Percentiles rank a stretch among this genome's conserved stretches.
These are phyloP conservation scores for Passalora sequoiae DNA, from an alignment of 2,329 filamentous ascomycete genomes.

Conservation along the genomic window DNA sequence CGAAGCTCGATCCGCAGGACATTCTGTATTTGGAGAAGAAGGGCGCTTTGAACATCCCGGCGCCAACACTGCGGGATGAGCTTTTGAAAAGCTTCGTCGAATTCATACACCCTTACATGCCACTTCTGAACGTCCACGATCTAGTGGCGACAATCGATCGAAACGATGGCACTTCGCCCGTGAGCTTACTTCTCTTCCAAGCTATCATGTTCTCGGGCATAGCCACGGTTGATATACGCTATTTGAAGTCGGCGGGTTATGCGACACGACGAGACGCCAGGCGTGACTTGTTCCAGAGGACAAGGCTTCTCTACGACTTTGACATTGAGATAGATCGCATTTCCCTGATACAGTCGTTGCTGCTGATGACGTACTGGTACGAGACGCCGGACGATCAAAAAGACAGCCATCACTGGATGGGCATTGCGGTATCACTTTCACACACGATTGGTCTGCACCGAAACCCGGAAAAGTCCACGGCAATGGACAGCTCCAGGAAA, in stretches of 20 bases:
- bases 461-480: constrained; percentile 66
- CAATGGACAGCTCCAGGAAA: constrained; percentile 67
- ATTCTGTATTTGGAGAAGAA: constrained; percentile 77
- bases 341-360: constrained; percentile 76
- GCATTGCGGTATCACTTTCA: constrained; percentile 84
- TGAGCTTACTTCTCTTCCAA: constrained; percentile 85
- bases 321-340: constrained; percentile 91
- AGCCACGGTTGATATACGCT: constrained; percentile 77
- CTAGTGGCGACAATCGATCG: constrained; percentile 57
- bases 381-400: constrained; percentile 96
- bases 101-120: constrained; percentile 93
- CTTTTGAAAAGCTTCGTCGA: constrained; percentile 78
- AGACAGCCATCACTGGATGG: constrained; percentile 99
- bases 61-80: constrained; percentile 66
- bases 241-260: constrained; percentile 72
- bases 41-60: constrained; percentile 74
- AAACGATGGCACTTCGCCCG: constrained; percentile 62
- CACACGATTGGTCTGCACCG: constrained; percentile 91
- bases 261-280: constrained; percentile 71
- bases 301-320: constrained; percentile 85
- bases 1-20: constrained; percentile 73
- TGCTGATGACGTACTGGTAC: constrained; percentile 97
- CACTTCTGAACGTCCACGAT: constrained; percentile 65
- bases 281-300: constrained; percentile 83
- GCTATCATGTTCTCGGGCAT: constrained; percentile 91